phyloP scores from a whole-genome alignment of 2,329 filamentous ascomycete species.

The Botrytis tulipae region DNA sequence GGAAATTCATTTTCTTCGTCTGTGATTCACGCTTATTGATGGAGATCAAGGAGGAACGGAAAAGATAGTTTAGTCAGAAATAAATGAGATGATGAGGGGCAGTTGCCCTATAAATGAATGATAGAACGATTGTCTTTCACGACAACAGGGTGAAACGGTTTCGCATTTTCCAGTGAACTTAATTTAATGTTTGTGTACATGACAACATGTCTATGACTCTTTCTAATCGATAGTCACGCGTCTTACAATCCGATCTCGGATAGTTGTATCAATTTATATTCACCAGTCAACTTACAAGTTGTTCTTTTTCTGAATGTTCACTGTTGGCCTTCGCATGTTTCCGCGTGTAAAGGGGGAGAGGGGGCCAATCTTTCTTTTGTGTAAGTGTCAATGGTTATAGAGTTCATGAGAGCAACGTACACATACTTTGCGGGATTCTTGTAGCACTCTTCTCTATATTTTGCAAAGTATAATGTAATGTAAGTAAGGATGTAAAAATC shows the following conservation, averaged over 20 bases:
- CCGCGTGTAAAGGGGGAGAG: background rate
- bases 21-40: background rate
- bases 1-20: background rate
- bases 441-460: background rate
- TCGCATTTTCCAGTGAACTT: background rate
- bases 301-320: background rate
- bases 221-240: background rate
- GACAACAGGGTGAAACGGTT: background rate
- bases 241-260: background rate
- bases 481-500: background rate
- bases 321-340: background rate
- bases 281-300: background rate
- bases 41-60: background rate
- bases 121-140: background rate
- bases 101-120: constrained; percentile 2
- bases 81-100: background rate
- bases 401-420: background rate
- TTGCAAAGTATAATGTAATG: background rate
- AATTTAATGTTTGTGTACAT: background rate
- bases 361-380: background rate
- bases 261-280: background rate
- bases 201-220: background rate
- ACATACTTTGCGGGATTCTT: background rate
- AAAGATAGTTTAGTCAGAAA: background rate
- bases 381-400: background rate